phyloP scores from a whole-genome alignment of 257 asterid genomes.

The Capsicum baccatum region DNA sequence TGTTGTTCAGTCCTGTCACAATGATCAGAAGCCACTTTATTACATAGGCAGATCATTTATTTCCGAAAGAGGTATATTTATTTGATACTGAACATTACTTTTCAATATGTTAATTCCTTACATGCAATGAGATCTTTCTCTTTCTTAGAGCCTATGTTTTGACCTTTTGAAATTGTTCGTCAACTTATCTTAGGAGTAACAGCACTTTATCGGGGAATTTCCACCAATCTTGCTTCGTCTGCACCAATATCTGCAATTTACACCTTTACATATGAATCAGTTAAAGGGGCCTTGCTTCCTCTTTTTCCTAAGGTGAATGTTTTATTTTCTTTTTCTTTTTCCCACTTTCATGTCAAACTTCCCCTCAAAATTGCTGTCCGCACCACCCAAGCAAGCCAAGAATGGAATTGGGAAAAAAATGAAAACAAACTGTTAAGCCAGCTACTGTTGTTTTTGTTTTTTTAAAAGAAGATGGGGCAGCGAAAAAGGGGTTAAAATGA shows the following conservation, averaged over 20 bases:
- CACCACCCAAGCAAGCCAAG: background rate
- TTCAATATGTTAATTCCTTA: background rate
- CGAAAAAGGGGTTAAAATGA: no score
- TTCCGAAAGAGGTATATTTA: slow-evolving; percentile 77
- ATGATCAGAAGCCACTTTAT: slow-evolving; percentile 66
- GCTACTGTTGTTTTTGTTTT: no score
- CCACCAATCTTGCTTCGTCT: slow-evolving; percentile 79
- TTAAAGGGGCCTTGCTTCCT: slow-evolving; percentile 74
- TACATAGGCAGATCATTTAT: slow-evolving; percentile 66
- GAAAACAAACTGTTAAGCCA: background rate
- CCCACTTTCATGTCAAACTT: background rate
- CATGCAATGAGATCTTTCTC: background rate
- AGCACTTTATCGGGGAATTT: slow-evolving; percentile 93
- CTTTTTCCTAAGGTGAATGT: slow-evolving; percentile 72
- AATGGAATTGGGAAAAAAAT: background rate
- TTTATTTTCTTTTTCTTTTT: background rate
- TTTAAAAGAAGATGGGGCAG: no score
- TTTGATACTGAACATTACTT: background rate
- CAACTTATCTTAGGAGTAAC: slow-evolving; percentile 57
- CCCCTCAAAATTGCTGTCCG: background rate
- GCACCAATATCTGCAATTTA: slow-evolving; percentile 97
- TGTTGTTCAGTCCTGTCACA: slow-evolving; percentile 77
- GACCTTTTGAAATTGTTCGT: slow-evolving; percentile 33
- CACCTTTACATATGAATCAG: slow-evolving; percentile 91
- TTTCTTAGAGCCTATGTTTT: slow-evolving; percentile 18